Base-by-base conservation (phyloP, 768 basidiomycete species). In the Kwoniella heveanensis region DNA sequence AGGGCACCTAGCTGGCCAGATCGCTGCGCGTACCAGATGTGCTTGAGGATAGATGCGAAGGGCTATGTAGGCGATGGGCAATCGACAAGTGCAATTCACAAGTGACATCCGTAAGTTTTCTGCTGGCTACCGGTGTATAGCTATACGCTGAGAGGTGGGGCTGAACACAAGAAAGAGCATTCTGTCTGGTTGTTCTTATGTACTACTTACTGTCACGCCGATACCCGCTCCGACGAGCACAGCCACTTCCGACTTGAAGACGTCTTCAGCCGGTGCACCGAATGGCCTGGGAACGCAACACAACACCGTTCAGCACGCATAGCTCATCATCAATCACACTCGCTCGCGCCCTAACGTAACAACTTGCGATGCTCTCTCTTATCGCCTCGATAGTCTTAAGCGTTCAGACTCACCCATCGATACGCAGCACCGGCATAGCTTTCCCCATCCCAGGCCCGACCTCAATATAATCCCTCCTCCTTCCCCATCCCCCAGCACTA, bases 161-260 rank as follows among this genome's bases (percentile, higher is more conserved):
- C 32, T 6, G 32, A 32, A 32, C n/a, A n/a, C n/a, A n/a, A 36
- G 32, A 36, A 6, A 36, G 32, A 36, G 13, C 7, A 36, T 36
- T 7, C 32, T 36, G 32, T 7, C 6, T 6, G 32, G 32, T 36
- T 13, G 6, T 36, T 13, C 32, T 36, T 13, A 6, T 36, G n/a
- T 26, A 19, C n/a, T 17, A 36, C 72, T 57, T 50, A 71, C 72
- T 15, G 94, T 95, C 47, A 97, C 91, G 81, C 92, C 93, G 69
- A 97, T 96, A 82, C 93, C 93, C 65, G 91, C 92, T 66, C 92
- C 92, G 66, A 97, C 85, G 59, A 97, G 84, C n/a, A 97, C 84
- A 44, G 91, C 92, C 52, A 93, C 91, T 77, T 93, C 89, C 63
- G 85, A 85, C 29, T 86, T 84, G 76, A 92, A 93, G 39, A 92